Conservation (phyloP, 805 yeast genomes). For the Nematodospora valgi region DNA sequence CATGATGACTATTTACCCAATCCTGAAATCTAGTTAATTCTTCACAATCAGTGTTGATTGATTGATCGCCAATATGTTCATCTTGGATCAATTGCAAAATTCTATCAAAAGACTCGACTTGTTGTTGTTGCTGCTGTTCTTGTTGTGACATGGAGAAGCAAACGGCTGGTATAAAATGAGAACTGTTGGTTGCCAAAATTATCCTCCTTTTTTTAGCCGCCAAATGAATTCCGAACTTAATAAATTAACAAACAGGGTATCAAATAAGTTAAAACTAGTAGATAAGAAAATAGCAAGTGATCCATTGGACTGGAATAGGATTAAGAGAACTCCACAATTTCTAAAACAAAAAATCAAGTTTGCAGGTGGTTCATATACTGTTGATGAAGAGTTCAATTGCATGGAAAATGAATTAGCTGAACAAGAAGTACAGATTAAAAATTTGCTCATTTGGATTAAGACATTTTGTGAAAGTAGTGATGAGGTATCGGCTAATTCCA, state of each 20-base stretch:
- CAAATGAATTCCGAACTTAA: slow-evolving; percentile 7
- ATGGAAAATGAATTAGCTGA: slow-evolving; percentile 17
- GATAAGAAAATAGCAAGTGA: slow-evolving; percentile 9
- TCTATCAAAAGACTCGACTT: background rate
- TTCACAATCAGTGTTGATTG: background rate
- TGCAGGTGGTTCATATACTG: slow-evolving; percentile 22
- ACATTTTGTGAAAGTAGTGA: background rate
- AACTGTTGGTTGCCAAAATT: background rate
- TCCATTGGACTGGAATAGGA: slow-evolving; percentile 21
- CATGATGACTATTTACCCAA: too few species aligned
- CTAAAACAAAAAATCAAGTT: slow-evolving; percentile 24
- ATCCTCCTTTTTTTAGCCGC: background rate
- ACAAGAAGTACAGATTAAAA: slow-evolving; percentile 15
- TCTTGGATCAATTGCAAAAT: background rate
- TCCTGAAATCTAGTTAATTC: background rate
- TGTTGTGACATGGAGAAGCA: background rate
- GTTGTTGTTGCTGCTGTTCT: background rate
- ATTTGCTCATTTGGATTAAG: slow-evolving; percentile 14
- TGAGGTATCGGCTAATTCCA: slow-evolving; percentile 1
- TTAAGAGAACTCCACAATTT: slow-evolving; percentile 30
- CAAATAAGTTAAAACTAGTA: slow-evolving; percentile 5
- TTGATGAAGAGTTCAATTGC: slow-evolving; percentile 37
- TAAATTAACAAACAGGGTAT: slow-evolving; percentile 7
- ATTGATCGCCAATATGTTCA: too few species aligned
- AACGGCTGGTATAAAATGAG: background rate